Conservation (phyloP, 257 asterid genomes). For the Nicotiana otophora region DNA sequence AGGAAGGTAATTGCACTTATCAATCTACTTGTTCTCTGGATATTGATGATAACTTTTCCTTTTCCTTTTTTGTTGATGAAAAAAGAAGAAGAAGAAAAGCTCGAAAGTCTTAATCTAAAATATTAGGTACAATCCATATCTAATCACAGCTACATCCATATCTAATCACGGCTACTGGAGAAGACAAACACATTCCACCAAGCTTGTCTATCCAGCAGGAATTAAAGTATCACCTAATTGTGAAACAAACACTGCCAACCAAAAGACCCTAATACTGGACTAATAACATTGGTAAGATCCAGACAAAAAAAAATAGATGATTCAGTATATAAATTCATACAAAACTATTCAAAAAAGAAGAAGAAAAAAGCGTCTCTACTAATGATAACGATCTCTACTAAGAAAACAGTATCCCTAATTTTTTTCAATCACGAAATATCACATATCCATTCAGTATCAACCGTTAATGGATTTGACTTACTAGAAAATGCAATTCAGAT, state of each 20-base stretch:
- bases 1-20: background rate
- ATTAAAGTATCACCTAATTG: background rate
- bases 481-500: background rate
- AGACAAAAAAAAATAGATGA: no score
- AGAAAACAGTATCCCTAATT: background rate
- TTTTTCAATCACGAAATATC: background rate
- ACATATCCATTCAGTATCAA: background rate
- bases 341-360: background rate
- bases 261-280: background rate
- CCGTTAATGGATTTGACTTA: background rate
- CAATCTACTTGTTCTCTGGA: background rate
- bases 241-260: background rate
- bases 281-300: background rate
- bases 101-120: background rate
- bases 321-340: background rate
- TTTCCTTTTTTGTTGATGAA: background rate
- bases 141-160: background rate
- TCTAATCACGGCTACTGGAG: background rate
- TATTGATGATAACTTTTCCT: background rate
- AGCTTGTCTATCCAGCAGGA: background rate
- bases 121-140: background rate
- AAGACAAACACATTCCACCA: background rate
- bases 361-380: background rate
- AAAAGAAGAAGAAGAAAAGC: background rate
- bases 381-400: background rate